These are phyloP conservation scores for Starmerella ratchasimensis DNA, from an alignment of 805 yeast genomes.

Conservation along the genomic window DNA sequence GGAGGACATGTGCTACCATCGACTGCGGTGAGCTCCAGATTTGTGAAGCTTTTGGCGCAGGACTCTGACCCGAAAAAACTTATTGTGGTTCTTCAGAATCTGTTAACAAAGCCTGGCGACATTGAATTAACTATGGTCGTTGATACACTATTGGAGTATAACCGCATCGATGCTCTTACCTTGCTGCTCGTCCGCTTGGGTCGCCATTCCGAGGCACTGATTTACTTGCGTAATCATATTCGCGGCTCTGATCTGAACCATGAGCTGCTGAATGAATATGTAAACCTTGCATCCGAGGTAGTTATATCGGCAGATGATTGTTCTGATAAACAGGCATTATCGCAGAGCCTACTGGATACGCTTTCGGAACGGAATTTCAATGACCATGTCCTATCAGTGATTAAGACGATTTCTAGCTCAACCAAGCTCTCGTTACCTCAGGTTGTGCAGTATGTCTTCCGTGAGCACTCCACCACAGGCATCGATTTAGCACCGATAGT, in stretches of 20 bases:
- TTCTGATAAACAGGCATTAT: too few relatives aligned
- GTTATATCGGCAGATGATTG: conserved; percentile 26
- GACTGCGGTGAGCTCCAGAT: conserved; percentile 3
- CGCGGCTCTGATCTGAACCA: conserved; percentile 2
- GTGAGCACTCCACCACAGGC: not conserved
- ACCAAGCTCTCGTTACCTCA: not conserved
- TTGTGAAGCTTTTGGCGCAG: conserved; percentile 9
- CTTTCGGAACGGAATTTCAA: conserved; percentile 23
- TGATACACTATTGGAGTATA: conserved; percentile 19
- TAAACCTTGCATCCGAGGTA: conserved; percentile 17
- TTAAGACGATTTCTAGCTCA: conserved; percentile 2
- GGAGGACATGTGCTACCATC: conserved; percentile 11
- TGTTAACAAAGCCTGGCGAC: conserved; percentile 23
- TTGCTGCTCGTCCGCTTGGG: conserved; percentile 19
- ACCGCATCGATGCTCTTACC: conserved; percentile 22
- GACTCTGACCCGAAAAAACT: conserved; percentile 9
- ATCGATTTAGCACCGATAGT: conserved; percentile 1
- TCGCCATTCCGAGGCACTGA: conserved; percentile 23
- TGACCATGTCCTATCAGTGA: conserved; percentile 1
- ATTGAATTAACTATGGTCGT: conserved; percentile 23
- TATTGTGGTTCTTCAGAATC: conserved; percentile 14
- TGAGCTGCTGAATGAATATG: conserved; percentile 11
- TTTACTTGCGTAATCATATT: conserved; percentile 22
- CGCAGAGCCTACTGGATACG: conserved; percentile 31
- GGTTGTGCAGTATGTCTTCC: not conserved